Conservation (phyloP, 2,329 filamentous ascomycete species). For the Aspergillaceae sp. region DNA sequence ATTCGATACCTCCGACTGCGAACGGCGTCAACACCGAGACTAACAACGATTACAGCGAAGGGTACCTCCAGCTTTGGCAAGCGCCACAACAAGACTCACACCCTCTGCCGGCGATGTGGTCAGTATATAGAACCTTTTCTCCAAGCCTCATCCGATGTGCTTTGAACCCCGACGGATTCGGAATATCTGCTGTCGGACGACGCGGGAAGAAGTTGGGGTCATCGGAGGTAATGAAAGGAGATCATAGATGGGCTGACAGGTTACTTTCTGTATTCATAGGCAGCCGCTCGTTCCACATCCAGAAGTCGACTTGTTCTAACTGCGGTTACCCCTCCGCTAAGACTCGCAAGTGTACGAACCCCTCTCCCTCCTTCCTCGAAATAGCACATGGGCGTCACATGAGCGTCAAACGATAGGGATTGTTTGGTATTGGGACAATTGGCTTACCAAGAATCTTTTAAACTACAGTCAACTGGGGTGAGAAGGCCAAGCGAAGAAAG, state of each 20-base stretch:
- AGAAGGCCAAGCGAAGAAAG: constrained; percentile 99
- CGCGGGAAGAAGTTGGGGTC: constrained; percentile 3
- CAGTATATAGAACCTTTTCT: constrained; percentile 41
- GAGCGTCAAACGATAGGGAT: not conserved
- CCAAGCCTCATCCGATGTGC: constrained; percentile 4
- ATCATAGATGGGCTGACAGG: constrained; percentile 21
- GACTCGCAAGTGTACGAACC: constrained; percentile 87
- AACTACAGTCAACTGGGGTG: constrained; percentile 87
- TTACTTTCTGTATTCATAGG: constrained; percentile 46
- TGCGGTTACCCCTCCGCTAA: constrained; percentile 98
- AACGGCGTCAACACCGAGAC: constrained; percentile 23
- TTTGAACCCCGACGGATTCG: constrained; percentile 6
- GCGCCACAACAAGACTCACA: constrained; percentile 98
- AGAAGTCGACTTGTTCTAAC: constrained; percentile 95
- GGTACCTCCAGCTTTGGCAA: constrained; percentile 64
- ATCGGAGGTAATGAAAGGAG: constrained; percentile 4
- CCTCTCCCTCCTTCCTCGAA: constrained; percentile 5
- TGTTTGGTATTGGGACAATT: constrained; percentile 7
- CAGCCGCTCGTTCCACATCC: constrained; percentile 95
- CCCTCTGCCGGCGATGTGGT: constrained; percentile 97
- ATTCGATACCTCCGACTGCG: constrained; percentile 15
- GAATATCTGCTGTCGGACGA: constrained; percentile 5
- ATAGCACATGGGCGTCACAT: not conserved
- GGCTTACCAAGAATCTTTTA: constrained; percentile 22
- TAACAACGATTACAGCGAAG: constrained; percentile 53